A percentile compares a stretch with the other conserved stretches of the same genome.
phyloP scores from a whole-genome alignment of 148 eudicot species.

The Fagopyrum tataricum region DNA sequence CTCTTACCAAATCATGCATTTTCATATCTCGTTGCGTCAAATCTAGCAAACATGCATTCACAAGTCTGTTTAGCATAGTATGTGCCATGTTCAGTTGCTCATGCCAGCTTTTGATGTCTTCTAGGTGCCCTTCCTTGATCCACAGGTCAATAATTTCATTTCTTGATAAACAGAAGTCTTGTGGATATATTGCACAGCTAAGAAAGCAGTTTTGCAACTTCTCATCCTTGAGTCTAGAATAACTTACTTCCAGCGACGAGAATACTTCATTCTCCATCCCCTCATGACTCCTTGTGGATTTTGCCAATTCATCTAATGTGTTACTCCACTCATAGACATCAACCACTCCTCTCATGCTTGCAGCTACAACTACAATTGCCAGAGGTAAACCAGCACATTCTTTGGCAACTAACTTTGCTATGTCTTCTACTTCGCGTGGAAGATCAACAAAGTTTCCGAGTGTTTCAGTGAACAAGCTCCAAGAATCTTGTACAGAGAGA shows the following conservation, averaged over 20 bases:
- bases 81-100: constrained; percentile 15
- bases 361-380: constrained; percentile 18
- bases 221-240: constrained; percentile 5
- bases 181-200: constrained; percentile 20
- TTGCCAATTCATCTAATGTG: constrained; percentile 16
- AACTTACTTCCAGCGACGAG: constrained; percentile 12
- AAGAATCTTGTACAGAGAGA: constrained; percentile 22
- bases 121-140: constrained; percentile 16
- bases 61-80: constrained; percentile 17
- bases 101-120: constrained; percentile 5
- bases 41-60: constrained; percentile 19
- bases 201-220: constrained; percentile 14
- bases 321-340: constrained; percentile 21
- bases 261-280: constrained; percentile 18
- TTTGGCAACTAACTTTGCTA: constrained; percentile 22
- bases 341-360: constrained; percentile 21
- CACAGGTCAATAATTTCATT: constrained; percentile 4
- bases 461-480: constrained; percentile 21
- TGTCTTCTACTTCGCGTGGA: neutral
- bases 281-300: constrained; percentile 2
- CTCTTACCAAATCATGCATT: neutral
- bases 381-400: constrained; percentile 25
- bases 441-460: constrained; percentile 15
- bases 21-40: neutral
- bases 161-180: constrained; percentile 10